Base-by-base conservation (phyloP, 371 early-diverging fungal species). In the Mucor circinelloides region DNA sequence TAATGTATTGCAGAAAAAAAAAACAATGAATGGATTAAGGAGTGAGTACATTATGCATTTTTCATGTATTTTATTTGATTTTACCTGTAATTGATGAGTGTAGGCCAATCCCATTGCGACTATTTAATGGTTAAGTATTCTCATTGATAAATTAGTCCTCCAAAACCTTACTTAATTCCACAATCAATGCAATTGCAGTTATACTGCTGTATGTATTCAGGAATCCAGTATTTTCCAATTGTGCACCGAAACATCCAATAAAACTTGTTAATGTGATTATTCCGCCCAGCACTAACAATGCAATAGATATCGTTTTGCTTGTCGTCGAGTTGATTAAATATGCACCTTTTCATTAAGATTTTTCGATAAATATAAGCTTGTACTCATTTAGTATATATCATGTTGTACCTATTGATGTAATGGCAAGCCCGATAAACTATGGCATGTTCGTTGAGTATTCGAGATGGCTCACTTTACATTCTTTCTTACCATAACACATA, bases 181-280 rank as follows among this genome's bases (percentile, higher is more conserved):
- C 9, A 23, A 80, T 63, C 21, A 80, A 40, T 30, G 66, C n/a
- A 38, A 77, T 69, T 23, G 80, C 77, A 2, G 71, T 62, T 6
- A 72, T 65, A 34, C 73, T 73, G 27, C 69, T 75, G 48, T 77
- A 77, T 23, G 71, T 70, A 44, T 76, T 80, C 12, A 80, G 31
- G 40, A 77, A 77, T 15, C 73, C 75, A 6, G 64, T 70, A 34
- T 77, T 68, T 67, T 80, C 77, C 28, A 77, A 32, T 55, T 77
- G 71, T 27, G 75, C 73, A 6, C 80, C 80, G 50, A 80, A 80
- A 32, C 63, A 76, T 15, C 75, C 80, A 56, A 75, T 71, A 46
- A 80, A 80, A 36, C 72, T 69, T 27, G 66, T 63, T 0, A 71
- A 54, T 13, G 75, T 60, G 17, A 77, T 66, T 25, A 74, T 32